These are phyloP conservation scores for Cercospora sp. DNA, from an alignment of 2,329 filamentous ascomycete genomes.

Conservation along the genomic window DNA sequence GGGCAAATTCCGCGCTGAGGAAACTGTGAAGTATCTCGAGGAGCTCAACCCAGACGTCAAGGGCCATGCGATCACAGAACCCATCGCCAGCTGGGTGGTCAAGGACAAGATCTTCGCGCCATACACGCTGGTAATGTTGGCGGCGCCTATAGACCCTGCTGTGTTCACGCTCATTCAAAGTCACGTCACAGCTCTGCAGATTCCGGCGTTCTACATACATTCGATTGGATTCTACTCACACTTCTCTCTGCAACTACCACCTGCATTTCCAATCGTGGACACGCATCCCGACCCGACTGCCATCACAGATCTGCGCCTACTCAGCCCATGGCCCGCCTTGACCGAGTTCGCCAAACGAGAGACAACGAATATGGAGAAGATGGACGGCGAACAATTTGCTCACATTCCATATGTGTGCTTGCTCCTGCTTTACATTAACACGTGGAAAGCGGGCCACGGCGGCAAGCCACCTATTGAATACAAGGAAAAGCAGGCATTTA, in stretches of 20 bases:
- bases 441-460: conserved; percentile 73
- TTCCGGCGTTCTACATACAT: conserved; percentile 78
- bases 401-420: conserved; percentile 87
- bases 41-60: conserved; percentile 93
- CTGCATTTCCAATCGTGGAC: conserved; percentile 88
- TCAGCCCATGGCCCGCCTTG: conserved; percentile 85
- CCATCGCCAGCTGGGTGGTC: conserved; percentile 47
- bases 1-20: conserved; percentile 75
- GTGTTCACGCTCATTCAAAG: conserved; percentile 53
- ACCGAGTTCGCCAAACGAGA: conserved; percentile 64
- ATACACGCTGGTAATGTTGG: conserved; percentile 63
- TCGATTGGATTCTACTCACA: conserved; percentile 91
- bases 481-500: conserved; percentile 82
- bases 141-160: conserved; percentile 58
- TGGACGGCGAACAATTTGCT: conserved; percentile 80
- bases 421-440: conserved; percentile 75
- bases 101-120: conserved; percentile 45
- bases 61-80: conserved; percentile 65
- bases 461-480: conserved; percentile 71
- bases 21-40: conserved; percentile 71
- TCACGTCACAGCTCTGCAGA: conserved; percentile 57
- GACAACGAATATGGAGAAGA: conserved; percentile 63
- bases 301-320: conserved; percentile 78
- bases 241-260: conserved; percentile 75
- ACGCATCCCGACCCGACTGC: conserved; percentile 89